These are phyloP conservation scores for Oryza nivara DNA, from an alignment of 176 grass and related monocot species.

Conservation along the genomic window DNA sequence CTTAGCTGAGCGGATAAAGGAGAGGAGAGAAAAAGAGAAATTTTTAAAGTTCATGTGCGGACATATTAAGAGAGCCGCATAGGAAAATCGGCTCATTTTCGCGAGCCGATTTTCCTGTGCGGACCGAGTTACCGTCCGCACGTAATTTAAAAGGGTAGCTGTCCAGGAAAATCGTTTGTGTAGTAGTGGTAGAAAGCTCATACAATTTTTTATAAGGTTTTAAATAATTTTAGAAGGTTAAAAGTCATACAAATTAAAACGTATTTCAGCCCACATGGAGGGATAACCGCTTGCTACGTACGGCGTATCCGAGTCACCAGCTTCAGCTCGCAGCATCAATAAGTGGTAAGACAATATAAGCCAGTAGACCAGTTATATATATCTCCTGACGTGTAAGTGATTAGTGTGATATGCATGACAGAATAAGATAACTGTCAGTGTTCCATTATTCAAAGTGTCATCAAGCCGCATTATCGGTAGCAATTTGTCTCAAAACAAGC, in stretches of 20 bases:
- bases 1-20: no score
- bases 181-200: no score
- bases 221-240: no score
- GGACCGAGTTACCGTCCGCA: no score
- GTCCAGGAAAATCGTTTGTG: no score
- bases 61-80: no score
- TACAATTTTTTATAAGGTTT: no score
- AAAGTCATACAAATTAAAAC: background rate
- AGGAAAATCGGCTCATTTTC: no score
- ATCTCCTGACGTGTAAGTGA: background rate
- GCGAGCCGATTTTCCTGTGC: no score
- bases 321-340: background rate
- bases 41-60: no score
- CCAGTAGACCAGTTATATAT: background rate
- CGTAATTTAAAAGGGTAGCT: no score
- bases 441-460: background rate
- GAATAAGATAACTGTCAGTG: background rate
- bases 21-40: no score
- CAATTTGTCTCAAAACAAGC: background rate
- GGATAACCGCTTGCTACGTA: conserved; percentile 37
- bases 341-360: background rate
- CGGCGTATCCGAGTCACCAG: conserved; percentile 34
- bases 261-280: background rate
- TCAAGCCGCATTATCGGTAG: background rate
- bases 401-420: background rate